phyloP scores from a whole-genome alignment of 2,329 filamentous ascomycete species.

The Trichoderma semiorbis region DNA sequence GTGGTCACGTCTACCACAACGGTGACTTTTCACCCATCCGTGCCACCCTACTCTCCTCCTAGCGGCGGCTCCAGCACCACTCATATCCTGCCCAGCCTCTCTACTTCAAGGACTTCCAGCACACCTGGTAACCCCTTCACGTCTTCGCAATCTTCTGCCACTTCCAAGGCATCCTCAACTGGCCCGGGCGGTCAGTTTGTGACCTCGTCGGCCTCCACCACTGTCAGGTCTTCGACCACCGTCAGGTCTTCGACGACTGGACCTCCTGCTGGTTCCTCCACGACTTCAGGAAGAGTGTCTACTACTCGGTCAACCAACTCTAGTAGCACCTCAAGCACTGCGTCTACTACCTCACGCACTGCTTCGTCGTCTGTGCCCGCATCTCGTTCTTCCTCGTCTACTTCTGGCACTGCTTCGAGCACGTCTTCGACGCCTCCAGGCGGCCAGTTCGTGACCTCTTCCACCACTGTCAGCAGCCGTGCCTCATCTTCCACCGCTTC shows the following conservation, averaged over 20 bases:
- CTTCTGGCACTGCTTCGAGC: background rate
- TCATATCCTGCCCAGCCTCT: background rate
- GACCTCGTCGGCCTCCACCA: background rate
- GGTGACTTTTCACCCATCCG: background rate
- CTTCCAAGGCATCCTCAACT: background rate
- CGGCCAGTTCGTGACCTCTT: background rate
- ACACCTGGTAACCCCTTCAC: background rate
- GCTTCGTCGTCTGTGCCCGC: background rate
- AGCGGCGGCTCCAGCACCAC: background rate
- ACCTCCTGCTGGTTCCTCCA: background rate
- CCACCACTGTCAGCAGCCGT: background rate
- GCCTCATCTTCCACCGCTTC: background rate
- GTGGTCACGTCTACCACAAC: background rate
- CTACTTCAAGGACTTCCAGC: background rate
- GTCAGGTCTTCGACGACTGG: background rate
- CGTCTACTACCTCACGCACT: background rate
- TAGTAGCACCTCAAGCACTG: background rate
- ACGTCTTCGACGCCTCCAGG: background rate
- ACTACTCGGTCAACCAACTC: background rate
- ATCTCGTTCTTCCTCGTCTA: background rate
- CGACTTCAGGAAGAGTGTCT: background rate
- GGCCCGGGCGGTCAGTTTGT: background rate
- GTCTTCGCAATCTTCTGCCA: background rate
- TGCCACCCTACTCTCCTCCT: background rate
- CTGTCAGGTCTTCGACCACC: too few species aligned